A percentile compares a stretch with the other conserved stretches of the same genome.
Conservation (phyloP, 129 eudicot genomes). For the Arctium lappa region DNA sequence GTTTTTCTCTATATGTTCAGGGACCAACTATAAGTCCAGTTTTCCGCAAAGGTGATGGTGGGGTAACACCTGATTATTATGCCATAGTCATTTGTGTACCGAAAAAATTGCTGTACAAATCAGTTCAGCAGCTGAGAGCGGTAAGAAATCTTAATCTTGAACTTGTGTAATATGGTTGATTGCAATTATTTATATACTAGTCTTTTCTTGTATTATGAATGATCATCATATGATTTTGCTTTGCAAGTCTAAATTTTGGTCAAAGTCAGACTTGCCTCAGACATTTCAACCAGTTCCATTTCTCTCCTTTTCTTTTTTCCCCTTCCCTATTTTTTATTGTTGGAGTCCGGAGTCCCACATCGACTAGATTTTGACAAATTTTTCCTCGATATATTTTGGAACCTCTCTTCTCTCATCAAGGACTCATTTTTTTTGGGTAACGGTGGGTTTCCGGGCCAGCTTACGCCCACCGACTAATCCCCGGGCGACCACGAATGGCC, state of each 20-base stretch:
- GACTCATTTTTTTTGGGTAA: no score
- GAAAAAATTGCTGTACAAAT: constrained; percentile 70
- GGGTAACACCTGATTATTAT: constrained; percentile 53
- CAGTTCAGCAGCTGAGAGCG: constrained; percentile 85
- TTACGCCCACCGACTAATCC: no score
- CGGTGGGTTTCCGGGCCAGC: no score
- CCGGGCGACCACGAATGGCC: no score
- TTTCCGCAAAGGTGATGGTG: constrained; percentile 60
- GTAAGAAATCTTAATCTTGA: constrained; percentile 35
- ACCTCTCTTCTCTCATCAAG: no score
- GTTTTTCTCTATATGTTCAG: constrained; percentile 34
- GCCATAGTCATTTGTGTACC: constrained; percentile 96
- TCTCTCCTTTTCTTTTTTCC: no score
- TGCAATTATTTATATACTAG: background rate
- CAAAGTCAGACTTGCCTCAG: no score
- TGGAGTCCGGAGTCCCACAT: background rate
- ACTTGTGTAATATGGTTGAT: background rate
- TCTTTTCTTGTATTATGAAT: background rate
- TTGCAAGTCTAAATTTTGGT: background rate
- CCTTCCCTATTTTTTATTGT: no score
- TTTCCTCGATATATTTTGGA: background rate
- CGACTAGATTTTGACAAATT: background rate
- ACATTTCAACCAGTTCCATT: no score
- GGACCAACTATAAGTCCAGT: constrained; percentile 96
- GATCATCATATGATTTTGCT: background rate